Conservation (phyloP, 2,329 filamentous ascomycete genomes). For the Thelonectria olida region DNA sequence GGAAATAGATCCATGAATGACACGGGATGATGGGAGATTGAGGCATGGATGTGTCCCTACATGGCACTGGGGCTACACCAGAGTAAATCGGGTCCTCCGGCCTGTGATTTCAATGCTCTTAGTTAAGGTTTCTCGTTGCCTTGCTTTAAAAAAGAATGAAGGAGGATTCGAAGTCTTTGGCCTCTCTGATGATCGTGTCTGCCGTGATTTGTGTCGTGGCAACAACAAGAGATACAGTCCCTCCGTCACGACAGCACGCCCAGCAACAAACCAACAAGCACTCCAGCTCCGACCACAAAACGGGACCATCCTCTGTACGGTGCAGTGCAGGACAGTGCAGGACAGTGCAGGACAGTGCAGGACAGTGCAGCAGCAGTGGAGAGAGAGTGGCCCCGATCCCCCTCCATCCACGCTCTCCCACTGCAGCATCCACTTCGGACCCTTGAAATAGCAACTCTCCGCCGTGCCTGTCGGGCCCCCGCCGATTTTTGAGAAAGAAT, state of each 20-base stretch:
- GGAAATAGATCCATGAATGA: background rate
- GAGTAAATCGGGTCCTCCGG: slow-evolving; percentile 13
- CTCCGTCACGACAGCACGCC: slow-evolving; percentile 4
- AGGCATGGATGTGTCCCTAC: slow-evolving; percentile 3
- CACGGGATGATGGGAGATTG: background rate
- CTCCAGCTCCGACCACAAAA: background rate
- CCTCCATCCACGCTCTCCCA: slow-evolving; percentile 11
- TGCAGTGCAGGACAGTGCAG: background rate
- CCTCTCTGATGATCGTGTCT: background rate
- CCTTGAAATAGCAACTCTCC: slow-evolving; percentile 21
- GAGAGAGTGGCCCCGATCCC: background rate
- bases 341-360: background rate
- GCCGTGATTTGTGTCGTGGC: background rate
- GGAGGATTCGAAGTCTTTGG: too few species aligned
- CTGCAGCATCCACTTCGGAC: slow-evolving; percentile 6
- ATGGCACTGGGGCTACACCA: slow-evolving; percentile 25
- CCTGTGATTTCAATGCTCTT: slow-evolving; percentile 12
- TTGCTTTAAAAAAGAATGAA: background rate
- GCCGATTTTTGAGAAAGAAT: too few species aligned
- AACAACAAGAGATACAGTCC: slow-evolving; percentile 13
- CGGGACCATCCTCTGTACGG: background rate
- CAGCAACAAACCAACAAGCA: background rate
- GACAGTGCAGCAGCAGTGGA: background rate
- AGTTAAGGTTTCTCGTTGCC: background rate
- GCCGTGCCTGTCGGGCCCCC: too few species aligned